Evolutionary conservation across 2,329 filamentous ascomycete species (phyloP).

Genomic region (Neonectria sp.): DNA sequence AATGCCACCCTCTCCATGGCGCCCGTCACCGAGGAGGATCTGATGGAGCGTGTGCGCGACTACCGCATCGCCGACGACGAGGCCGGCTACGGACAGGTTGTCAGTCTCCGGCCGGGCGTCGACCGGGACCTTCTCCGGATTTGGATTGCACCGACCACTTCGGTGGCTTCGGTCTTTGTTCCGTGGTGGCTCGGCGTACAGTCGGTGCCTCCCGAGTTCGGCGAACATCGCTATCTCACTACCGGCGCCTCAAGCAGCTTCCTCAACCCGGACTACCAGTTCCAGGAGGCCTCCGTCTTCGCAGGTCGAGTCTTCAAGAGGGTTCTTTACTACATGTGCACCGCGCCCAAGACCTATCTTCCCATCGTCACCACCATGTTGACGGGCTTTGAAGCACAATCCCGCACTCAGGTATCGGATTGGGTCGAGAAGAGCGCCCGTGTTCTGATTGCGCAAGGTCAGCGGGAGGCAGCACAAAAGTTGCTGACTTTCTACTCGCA

Average conservation of each 20-base stretch:
- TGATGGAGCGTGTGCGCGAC: conserved; percentile 43
- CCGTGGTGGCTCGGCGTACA: conserved; percentile 43
- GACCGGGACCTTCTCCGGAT: conserved; percentile 40
- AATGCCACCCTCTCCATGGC: conserved; percentile 41
- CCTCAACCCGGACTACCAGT: conserved; percentile 44
- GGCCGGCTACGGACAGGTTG: conserved; percentile 42
- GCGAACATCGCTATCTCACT: conserved; percentile 41
- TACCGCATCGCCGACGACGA: conserved; percentile 43
- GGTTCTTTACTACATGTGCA: conserved; percentile 44
- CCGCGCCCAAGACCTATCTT: conserved; percentile 38
- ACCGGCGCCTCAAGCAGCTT: conserved; percentile 43
- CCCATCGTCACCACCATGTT: conserved; percentile 34
- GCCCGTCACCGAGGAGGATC: conserved; percentile 39
- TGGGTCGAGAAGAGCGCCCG: conserved; percentile 43
- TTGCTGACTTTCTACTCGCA: conserved; percentile 44
- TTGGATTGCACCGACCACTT: conserved; percentile 40
- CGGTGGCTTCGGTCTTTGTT: conserved; percentile 40
- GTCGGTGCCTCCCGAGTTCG: conserved; percentile 39
- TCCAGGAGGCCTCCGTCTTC: conserved; percentile 41
- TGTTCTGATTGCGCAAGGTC: conserved; percentile 35
- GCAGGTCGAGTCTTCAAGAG: conserved; percentile 42
- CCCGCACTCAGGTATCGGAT: conserved; percentile 28
- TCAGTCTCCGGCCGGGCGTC: conserved; percentile 33
- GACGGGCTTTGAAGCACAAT: conserved; percentile 33
- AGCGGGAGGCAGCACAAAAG: conserved; percentile 34